These are phyloP conservation scores for Leptographium wingfieldii DNA, from an alignment of 2,329 filamentous ascomycete genomes.

Conservation along the genomic window DNA sequence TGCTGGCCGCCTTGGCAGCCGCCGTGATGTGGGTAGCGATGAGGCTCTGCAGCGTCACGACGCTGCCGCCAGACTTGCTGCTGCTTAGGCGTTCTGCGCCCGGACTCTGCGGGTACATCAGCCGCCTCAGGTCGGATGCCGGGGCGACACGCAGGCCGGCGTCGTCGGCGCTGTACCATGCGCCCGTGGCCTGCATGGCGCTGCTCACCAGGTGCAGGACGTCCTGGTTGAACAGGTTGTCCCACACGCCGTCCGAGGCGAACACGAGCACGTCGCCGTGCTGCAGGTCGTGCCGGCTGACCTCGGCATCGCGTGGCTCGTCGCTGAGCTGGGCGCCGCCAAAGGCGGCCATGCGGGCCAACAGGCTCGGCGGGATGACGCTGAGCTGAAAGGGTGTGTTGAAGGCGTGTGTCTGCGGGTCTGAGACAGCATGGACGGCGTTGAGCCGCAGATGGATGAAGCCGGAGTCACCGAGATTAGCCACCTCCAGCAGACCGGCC, in stretches of 20 bases:
- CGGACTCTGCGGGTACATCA: constrained; percentile 3
- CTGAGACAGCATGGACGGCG: constrained; percentile 70
- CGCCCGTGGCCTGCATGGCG: constrained; percentile 60
- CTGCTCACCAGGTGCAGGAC: constrained; percentile 68
- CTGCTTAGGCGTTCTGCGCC: background rate
- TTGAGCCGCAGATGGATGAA: constrained; percentile 80
- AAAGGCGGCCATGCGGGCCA: constrained; percentile 69
- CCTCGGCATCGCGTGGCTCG: constrained; percentile 69
- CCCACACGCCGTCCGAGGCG: constrained; percentile 89
- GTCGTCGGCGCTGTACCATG: constrained; percentile 50
- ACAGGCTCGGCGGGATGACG: constrained; percentile 68
- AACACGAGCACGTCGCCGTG: constrained; percentile 92
- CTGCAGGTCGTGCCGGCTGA: constrained; percentile 61
- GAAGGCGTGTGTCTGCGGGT: constrained; percentile 89
- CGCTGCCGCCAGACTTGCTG: background rate
- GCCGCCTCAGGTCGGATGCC: constrained; percentile 30
- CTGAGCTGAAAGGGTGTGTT: constrained; percentile 95
- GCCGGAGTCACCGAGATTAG: constrained; percentile 91
- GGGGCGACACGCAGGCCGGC: constrained; percentile 49
- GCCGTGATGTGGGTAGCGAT: constrained; percentile 68
- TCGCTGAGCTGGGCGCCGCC: constrained; percentile 74
- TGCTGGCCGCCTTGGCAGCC: constrained; percentile 73
- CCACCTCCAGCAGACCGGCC: constrained; percentile 68
- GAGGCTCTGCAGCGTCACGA: constrained; percentile 55
- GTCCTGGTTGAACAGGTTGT: constrained; percentile 88